A percentile compares a stretch with the other conserved stretches of the same genome.
Conservation (phyloP, 441 rosid genomes). For the Metrosideros polymorpha region DNA sequence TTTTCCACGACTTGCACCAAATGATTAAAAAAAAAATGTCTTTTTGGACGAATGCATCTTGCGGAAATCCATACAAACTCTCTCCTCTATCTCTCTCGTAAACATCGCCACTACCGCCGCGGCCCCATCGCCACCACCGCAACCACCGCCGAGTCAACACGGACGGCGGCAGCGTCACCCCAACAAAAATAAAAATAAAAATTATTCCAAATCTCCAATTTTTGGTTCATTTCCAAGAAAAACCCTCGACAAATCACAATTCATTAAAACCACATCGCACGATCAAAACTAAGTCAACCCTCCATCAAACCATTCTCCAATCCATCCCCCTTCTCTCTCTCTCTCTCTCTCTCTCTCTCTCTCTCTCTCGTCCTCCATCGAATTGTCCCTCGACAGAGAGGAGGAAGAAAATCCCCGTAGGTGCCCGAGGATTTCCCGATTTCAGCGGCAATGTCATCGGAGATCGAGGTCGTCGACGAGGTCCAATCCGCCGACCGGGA, state of each 20-base stretch:
- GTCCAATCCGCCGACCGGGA: conserved; percentile 18
- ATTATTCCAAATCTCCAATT: background rate
- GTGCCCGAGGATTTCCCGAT: background rate
- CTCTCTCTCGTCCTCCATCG: background rate
- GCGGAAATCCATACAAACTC: background rate
- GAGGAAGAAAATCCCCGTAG: background rate
- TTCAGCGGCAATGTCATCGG: conserved; percentile 61
- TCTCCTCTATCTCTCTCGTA: background rate
- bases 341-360: background rate
- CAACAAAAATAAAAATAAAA: no score
- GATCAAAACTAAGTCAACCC: background rate
- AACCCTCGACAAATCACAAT: background rate
- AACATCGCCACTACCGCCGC: background rate
- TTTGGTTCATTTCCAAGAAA: background rate
- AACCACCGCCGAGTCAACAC: background rate
- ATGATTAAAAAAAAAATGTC: background rate
- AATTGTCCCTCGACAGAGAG: no score
- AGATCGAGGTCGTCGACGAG: conserved; percentile 89
- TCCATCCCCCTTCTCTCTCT: background rate
- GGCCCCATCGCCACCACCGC: background rate
- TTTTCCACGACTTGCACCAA: background rate
- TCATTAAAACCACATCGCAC: background rate
- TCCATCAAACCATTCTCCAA: background rate
- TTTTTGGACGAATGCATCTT: background rate
- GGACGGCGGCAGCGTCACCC: background rate